Evolutionary conservation across 208 protist species (phyloP).

Genomic region (Sergeia podlipaevii): DNA sequence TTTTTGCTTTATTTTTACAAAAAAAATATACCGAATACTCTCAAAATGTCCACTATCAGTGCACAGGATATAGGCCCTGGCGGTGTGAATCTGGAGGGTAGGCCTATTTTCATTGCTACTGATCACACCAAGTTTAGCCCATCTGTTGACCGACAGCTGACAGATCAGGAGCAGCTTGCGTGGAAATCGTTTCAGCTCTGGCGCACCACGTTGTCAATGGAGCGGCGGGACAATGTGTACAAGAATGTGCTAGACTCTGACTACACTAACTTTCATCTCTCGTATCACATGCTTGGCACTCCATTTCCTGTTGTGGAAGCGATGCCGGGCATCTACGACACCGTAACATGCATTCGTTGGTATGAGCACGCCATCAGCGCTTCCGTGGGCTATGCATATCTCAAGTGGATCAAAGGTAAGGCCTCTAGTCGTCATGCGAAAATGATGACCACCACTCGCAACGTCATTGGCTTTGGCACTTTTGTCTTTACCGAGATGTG

Average conservation of each 20-base stretch:
- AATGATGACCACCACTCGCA: slow-evolving; percentile 32
- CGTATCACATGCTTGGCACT: slow-evolving; percentile 76
- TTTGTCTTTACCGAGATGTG: slow-evolving; percentile 62
- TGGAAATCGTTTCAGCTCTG: slow-evolving; percentile 90
- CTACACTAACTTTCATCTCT: slow-evolving; percentile 82
- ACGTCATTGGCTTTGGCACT: slow-evolving; percentile 31
- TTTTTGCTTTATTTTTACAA: no score
- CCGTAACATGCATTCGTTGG: slow-evolving; percentile 48
- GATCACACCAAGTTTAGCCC: slow-evolving; percentile 68
- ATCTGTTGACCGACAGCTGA: slow-evolving; percentile 65
- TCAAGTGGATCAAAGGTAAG: slow-evolving; percentile 71
- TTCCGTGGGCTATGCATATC: slow-evolving; percentile 31
- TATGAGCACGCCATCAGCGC: slow-evolving; percentile 71
- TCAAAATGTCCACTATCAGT: no score
- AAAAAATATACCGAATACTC: no score
- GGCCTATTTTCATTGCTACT: slow-evolving; percentile 77
- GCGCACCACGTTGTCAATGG: slow-evolving; percentile 65
- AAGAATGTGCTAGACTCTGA: slow-evolving; percentile 63
- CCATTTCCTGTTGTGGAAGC: slow-evolving; percentile 76
- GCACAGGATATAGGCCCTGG: slow-evolving; percentile 46
- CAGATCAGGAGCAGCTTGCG: slow-evolving; percentile 80
- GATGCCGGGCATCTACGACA: slow-evolving; percentile 43
- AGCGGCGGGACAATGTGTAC: slow-evolving; percentile 82
- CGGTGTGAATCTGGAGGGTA: slow-evolving; percentile 41
- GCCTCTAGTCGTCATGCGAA: slow-evolving; percentile 43